Evolutionary conservation across 2,329 filamentous ascomycete species (phyloP).

Genomic region (Nemania sp.): DNA sequence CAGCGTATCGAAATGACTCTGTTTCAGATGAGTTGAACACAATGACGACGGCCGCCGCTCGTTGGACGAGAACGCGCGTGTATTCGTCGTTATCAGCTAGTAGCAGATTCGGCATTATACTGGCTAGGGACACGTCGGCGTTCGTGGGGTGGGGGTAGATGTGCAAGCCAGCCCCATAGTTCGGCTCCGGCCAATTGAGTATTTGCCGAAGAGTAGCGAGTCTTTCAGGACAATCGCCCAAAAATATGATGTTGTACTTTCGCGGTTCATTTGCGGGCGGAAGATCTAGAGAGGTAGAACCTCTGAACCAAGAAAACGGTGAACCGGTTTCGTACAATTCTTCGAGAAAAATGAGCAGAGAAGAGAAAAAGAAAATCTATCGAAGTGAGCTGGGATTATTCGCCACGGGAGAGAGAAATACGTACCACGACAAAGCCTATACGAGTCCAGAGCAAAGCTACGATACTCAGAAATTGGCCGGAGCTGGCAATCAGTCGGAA

Average conservation of each 20-base stretch:
- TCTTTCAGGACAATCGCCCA: conserved; percentile 8
- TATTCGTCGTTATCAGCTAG: not conserved
- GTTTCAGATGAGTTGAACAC: not conserved
- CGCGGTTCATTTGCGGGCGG: not conserved
- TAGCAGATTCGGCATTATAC: not conserved
- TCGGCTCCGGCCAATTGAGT: not conserved
- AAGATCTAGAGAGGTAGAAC: no score
- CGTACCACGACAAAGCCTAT: conserved; percentile 13
- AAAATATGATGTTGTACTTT: conserved; percentile 14
- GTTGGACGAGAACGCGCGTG: not conserved
- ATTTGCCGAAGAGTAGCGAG: not conserved
- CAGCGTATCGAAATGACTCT: not conserved
- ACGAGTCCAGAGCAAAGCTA: conserved; percentile 8
- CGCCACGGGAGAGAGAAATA: not conserved
- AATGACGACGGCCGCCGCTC: not conserved
- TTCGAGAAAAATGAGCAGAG: conserved; percentile 1
- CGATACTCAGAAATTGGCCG: conserved; percentile 6
- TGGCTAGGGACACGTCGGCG: not conserved
- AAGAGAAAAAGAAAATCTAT: conserved; percentile 11
- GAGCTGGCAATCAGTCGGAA: conserved; percentile 7
- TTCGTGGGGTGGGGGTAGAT: conserved; percentile 2
- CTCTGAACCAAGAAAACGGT: no score
- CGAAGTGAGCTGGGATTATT: not conserved
- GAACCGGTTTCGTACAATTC: not conserved
- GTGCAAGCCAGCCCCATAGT: conserved; percentile 2